These are phyloP conservation scores for Polygonum maritimum DNA, from an alignment of 148 eudicot genomes.

Conservation along the genomic window DNA sequence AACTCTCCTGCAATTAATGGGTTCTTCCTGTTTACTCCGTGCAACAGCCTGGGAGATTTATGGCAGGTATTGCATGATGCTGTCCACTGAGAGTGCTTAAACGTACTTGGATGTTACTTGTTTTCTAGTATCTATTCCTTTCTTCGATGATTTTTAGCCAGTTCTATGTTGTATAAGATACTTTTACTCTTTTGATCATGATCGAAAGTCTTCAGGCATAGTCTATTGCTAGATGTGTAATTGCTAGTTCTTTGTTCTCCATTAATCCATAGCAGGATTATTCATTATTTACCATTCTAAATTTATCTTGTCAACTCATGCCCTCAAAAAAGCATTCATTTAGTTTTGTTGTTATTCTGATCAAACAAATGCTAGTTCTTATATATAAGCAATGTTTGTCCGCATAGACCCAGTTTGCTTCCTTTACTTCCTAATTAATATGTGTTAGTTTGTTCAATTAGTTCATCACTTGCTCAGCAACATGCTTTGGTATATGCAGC, in stretches of 20 bases:
- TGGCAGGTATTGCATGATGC: slow-evolving; percentile 57
- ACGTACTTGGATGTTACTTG: neutral
- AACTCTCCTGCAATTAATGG: slow-evolving; percentile 56
- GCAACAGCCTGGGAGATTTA: slow-evolving; percentile 87
- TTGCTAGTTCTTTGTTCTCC: neutral
- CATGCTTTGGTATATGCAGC: slow-evolving; percentile 77
- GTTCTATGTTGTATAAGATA: neutral
- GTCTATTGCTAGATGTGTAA: neutral
- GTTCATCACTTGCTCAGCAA: slow-evolving; percentile 81
- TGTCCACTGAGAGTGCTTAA: slow-evolving; percentile 4
- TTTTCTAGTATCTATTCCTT: neutral
- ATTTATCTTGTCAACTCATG: neutral
- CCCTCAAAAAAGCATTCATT: neutral
- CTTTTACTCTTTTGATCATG: neutral
- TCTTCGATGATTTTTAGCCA: neutral
- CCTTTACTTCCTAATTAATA: neutral
- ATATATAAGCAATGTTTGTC: neutral
- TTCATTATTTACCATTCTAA: neutral
- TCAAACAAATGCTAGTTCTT: neutral
- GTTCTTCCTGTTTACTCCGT: slow-evolving; percentile 74
- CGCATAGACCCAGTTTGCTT: neutral
- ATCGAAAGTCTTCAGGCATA: neutral
- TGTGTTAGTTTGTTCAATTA: slow-evolving; percentile 19
- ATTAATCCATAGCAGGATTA: neutral
- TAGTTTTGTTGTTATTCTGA: neutral